These are phyloP conservation scores for Chondrus crispus DNA, from an alignment of 23 red algal species.

Conservation along the genomic window DNA sequence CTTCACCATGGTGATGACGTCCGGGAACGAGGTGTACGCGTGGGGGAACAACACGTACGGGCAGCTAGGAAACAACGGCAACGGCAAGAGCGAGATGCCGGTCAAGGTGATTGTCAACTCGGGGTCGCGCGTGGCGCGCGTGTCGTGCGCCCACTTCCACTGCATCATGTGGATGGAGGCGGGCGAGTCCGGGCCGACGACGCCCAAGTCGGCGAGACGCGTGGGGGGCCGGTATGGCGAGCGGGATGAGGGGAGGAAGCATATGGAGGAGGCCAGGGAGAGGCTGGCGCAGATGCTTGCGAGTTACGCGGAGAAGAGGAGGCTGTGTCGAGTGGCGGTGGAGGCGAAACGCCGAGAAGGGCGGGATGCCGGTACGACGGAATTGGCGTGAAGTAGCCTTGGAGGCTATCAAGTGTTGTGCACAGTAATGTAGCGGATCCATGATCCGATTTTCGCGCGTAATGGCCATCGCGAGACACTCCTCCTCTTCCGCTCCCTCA, in stretches of 20 bases:
- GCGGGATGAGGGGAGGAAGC: neutral
- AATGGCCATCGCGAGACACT: no score
- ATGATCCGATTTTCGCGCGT: no score
- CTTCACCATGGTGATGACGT: conserved; percentile 79
- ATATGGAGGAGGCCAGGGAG: conserved; percentile 26
- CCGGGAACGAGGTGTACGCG: conserved; percentile 68
- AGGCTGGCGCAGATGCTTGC: conserved; percentile 25
- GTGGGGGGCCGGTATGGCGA: neutral
- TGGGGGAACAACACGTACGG: conserved; percentile 96
- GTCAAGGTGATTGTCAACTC: conserved; percentile 59
- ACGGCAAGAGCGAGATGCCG: conserved; percentile 56
- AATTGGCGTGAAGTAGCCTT: no score
- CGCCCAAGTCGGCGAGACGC: neutral
- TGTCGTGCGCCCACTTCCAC: conserved; percentile 88
- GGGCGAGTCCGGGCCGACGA: neutral
- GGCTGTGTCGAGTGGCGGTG: conserved; percentile 1
- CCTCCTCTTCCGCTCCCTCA: no score
- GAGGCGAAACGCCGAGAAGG: neutral
- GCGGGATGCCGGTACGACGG: no score
- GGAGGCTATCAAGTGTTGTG: no score
- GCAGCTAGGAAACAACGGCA: conserved; percentile 80
- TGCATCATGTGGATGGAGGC: conserved; percentile 80
- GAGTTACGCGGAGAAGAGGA: conserved; percentile 1
- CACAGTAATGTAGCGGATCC: no score
- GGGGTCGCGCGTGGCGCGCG: neutral